Evolutionary conservation across 2,329 filamentous ascomycete genomes (phyloP), one percentile per base, ranked within the genome.

Genomic region (Emergomyces pasteurianus): DNA sequence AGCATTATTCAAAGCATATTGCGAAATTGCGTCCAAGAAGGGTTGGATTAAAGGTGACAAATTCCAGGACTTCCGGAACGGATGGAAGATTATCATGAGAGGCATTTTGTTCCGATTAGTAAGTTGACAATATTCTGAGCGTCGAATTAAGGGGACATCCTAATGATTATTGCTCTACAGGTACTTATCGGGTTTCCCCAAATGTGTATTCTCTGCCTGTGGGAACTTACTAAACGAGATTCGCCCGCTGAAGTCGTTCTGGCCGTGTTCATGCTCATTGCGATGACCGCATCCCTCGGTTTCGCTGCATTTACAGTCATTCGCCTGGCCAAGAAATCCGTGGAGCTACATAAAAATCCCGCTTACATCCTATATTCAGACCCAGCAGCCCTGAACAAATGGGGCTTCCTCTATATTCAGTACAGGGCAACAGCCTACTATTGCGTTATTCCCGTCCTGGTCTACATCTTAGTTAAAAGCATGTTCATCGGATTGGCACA

Each of bases 321-420:
- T 68, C 84, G 85, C 60, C 88, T 97, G 64, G 92, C 91, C 40
- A 90, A 90, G 71, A 88, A 90, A 67, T 96, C 92, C 38, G 88
- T 95, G 64, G 77, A 83, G 61, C 90, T 96, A 85, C 92, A 96
- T 81, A 92, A 92, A 77, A 96, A 96, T 78, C 91, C 92, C 31
- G 92, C 92, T 34, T 96, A 96, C 75, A 96, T 96, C 67, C 85
- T 97, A 64, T 97, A 95, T 78, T 96, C 92, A 2, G 92, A 97
- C 69, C 91, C 92, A n/a, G 83, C 90, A 64, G 87, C 89, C 59
- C 83, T 97, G 65, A 96, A 96, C 83, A 95, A 96, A 77, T 96
- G 92, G 92, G 92, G 92, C 26, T 96, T 96, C 80, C 83, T 97
- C 65, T 97, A 97, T 72, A 90, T 97, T 47, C 92, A 96, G 74